These are phyloP conservation scores for Pythium phragmitis DNA, from an alignment of 352 stramenopile genomes.

Conservation along the genomic window DNA sequence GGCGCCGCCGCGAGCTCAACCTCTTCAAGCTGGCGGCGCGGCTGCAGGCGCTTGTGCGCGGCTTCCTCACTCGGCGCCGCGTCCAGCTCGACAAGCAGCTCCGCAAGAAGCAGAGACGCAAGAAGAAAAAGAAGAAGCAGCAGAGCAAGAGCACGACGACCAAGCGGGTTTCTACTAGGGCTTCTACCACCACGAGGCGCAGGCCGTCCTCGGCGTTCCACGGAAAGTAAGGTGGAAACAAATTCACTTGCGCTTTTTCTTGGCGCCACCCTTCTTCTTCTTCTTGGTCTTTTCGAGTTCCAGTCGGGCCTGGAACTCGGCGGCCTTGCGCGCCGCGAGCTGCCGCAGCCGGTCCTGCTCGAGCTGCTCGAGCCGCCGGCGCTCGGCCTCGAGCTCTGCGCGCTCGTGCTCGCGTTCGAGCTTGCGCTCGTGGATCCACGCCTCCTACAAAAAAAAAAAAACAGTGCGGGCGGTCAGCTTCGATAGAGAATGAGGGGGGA, in stretches of 20 bases:
- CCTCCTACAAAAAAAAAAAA: conserved; percentile 36
- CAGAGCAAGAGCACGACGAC: conserved; percentile 32
- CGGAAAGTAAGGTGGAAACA: neutral
- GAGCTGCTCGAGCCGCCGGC: conserved; percentile 47
- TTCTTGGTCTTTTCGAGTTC: conserved; percentile 87
- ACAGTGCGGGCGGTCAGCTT: too few relatives aligned
- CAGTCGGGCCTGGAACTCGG: conserved; percentile 63
- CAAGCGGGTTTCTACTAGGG: conserved; percentile 18
- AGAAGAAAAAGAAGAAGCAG: conserved; percentile 32
- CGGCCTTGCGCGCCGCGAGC: conserved; percentile 61
- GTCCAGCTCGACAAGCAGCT: conserved; percentile 35
- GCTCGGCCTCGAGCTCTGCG: conserved; percentile 16
- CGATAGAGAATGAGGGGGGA: too few relatives aligned
- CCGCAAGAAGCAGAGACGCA: conserved; percentile 24
- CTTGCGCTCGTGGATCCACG: conserved; percentile 79
- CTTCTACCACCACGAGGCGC: neutral
- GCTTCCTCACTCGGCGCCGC: conserved; percentile 49
- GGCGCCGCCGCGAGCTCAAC: conserved; percentile 41
- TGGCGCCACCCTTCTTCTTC: conserved; percentile 48
- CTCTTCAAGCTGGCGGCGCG: conserved; percentile 48
- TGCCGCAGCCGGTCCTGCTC: conserved; percentile 73
- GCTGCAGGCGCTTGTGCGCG: conserved; percentile 60
- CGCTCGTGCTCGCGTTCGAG: conserved; percentile 48
- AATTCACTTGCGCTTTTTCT: conserved; percentile 46
- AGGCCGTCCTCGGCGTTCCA: neutral